phyloP scores from a whole-genome alignment of 495 filamentous ascomycete genomes.

The Haplographium delicatum region DNA sequence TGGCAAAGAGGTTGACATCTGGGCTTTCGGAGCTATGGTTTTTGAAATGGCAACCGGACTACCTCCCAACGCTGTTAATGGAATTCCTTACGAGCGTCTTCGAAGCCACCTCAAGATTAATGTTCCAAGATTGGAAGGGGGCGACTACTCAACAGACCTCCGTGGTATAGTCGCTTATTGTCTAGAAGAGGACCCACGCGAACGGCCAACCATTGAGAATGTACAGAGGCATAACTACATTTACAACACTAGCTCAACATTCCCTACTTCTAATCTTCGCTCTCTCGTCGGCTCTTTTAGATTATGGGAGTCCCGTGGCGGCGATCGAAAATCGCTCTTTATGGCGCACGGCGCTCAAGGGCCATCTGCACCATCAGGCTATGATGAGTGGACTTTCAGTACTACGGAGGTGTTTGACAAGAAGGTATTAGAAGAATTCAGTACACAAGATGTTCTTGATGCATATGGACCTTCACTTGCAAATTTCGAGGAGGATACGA shows the following conservation, averaged over 20 bases:
- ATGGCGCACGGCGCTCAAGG: conserved; percentile 66
- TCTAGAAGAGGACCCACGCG: conserved; percentile 66
- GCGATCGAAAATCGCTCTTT: conserved; percentile 79
- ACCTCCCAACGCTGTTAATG: conserved; percentile 60
- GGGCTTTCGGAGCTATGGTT: conserved; percentile 89
- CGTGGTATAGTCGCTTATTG: conserved; percentile 75
- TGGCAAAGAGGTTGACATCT: conserved; percentile 78
- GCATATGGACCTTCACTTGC: conserved; percentile 46
- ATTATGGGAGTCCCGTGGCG: conserved; percentile 79
- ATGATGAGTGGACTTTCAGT: conserved; percentile 90
- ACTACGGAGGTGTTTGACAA: conserved; percentile 80
- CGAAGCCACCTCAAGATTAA: conserved; percentile 57
- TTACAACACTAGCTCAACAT: conserved; percentile 53
- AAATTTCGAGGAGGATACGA: conserved; percentile 37
- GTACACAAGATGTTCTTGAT: conserved; percentile 43
- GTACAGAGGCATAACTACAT: conserved; percentile 63
- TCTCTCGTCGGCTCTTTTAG: conserved; percentile 79
- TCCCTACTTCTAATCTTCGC: conserved; percentile 63
- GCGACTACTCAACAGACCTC: conserved; percentile 68
- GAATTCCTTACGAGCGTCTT: conserved; percentile 43
- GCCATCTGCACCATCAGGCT: conserved; percentile 33
- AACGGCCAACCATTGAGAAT: conserved; percentile 65
- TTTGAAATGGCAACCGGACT: conserved; percentile 88
- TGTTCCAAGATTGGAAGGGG: conserved; percentile 67
- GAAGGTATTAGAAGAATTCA: conserved; percentile 39